These are phyloP conservation scores for Emmonsiellopsis sp. DNA, from an alignment of 2,329 filamentous ascomycete species.

Conservation along the genomic window DNA sequence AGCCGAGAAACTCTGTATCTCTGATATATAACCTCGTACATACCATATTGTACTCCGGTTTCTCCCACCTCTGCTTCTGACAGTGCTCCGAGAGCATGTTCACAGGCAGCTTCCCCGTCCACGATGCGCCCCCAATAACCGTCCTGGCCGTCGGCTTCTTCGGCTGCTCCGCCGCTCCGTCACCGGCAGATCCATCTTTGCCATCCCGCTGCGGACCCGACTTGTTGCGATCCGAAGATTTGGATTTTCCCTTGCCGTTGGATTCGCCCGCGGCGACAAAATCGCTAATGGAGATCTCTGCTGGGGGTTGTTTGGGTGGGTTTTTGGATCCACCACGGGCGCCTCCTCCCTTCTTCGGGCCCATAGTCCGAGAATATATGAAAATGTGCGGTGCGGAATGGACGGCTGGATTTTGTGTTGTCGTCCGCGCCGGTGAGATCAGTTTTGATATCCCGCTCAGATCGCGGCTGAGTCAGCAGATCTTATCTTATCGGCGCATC, in stretches of 20 bases:
- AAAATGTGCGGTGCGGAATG: background rate
- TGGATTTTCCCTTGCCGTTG: constrained; percentile 12
- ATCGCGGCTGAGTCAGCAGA: background rate
- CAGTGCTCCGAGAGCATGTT: constrained; percentile 91
- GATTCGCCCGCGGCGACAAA: constrained; percentile 11
- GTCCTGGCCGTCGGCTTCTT: constrained; percentile 58
- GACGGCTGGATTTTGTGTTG: background rate
- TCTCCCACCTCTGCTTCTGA: constrained; percentile 92
- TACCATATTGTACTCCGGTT: constrained; percentile 80
- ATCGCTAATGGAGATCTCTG: constrained; percentile 13
- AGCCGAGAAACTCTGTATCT: too few relatives aligned
- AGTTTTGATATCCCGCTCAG: background rate
- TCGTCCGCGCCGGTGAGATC: background rate
- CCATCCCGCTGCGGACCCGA: constrained; percentile 6
- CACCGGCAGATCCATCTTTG: constrained; percentile 18
- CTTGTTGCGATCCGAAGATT: constrained; percentile 25
- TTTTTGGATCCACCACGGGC: constrained; percentile 31
- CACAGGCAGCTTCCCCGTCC: constrained; percentile 94
- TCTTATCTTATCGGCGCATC: constrained; percentile 3
- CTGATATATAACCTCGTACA: constrained; percentile 13
- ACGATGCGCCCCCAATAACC: constrained; percentile 86
- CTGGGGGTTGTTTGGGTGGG: constrained; percentile 26
- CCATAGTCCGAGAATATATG: constrained; percentile 20
- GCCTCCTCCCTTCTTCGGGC: constrained; percentile 32
- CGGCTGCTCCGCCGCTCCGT: constrained; percentile 33